Conservation (phyloP, 2,329 filamentous ascomycete genomes). For the Dothiorella sarmentorum region DNA sequence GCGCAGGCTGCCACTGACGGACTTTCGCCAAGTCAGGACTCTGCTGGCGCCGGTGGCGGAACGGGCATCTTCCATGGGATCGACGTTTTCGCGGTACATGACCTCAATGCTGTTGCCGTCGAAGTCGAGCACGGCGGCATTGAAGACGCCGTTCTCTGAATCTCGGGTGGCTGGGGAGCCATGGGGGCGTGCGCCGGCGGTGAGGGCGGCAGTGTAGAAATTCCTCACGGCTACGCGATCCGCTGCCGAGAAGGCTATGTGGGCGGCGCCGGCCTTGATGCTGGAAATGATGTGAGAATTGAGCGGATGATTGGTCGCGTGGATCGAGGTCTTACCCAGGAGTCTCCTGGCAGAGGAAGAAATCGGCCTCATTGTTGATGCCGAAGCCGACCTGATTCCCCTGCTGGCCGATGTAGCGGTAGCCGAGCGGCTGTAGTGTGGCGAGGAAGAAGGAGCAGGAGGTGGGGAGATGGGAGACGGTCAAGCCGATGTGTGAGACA, state of each 20-base stretch:
- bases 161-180: slow-evolving; percentile 55
- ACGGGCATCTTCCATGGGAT: slow-evolving; percentile 32
- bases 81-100: slow-evolving; percentile 54
- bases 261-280: slow-evolving; percentile 52
- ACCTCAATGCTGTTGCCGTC: slow-evolving; percentile 84
- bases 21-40: slow-evolving; percentile 42
- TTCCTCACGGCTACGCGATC: slow-evolving; percentile 63
- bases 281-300: slow-evolving; percentile 23
- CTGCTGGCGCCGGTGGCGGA: slow-evolving; percentile 40
- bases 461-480: slow-evolving; percentile 72
- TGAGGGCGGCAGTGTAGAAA: slow-evolving; percentile 68
- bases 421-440: slow-evolving; percentile 72
- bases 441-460: slow-evolving; percentile 82
- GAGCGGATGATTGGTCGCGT: not conserved
- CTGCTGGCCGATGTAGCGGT: slow-evolving; percentile 64
- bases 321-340: slow-evolving; percentile 47
- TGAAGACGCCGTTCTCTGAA: slow-evolving; percentile 55
- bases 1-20: slow-evolving; percentile 30
- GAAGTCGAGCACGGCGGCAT: slow-evolving; percentile 66
- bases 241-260: slow-evolving; percentile 66
- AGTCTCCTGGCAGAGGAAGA: slow-evolving; percentile 62
- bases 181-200: slow-evolving; percentile 60
- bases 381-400: slow-evolving; percentile 61
- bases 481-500: slow-evolving; percentile 60
- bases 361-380: slow-evolving; percentile 57